Base-by-base conservation (phyloP, 495 filamentous ascomycete genomes). In the Stereocaulon alpinum region DNA sequence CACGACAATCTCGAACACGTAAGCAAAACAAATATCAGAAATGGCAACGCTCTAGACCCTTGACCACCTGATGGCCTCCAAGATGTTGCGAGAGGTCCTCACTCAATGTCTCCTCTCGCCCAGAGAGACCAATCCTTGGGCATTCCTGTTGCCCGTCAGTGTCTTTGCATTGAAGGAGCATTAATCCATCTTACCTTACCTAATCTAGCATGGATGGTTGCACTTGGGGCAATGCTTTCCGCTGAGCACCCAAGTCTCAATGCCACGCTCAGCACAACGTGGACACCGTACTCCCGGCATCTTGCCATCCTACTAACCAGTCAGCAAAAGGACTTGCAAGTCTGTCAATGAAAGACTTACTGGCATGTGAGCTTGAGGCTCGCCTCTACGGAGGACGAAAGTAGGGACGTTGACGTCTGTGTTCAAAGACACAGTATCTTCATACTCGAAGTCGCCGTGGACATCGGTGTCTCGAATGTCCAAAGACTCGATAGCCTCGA, bases 161-260 rank as follows among this genome's bases (percentile, higher is more conserved):
- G 12, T 44, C 11, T n/a, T 17, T 18, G 24, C 11, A 5, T 17
- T 7, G 6, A 20, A 44, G 42, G 17, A n/a, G 42, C 15, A n/a
- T 3, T 44, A 7, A 9, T 4, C n/a, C 17, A 12, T 22, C 40
- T 45, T 12, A 56, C 54, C 40, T 30, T 44, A 7, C 2, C 17
- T 14, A 29, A 45, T 6, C 41, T 47, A 62, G 24, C 61, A 62
- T 27, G 61, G 61, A n/a, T 62, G 61, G 14, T 50, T 54, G 55
- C 61, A 62, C 15, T 47, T 43, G 6, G 61, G 61, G 54, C 61
- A 62, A 44, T 62, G 61, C 47, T 62, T 62, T 22, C 61, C 61
- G 0, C 54, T 55, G n/a, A 62, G 61, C 37, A 62, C 61, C 61
- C 61, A 62, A 32, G 57, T 55, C 61, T 62, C 61, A 14, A 58